Base-by-base conservation (phyloP, 768 basidiomycete genomes). In the Tricholoma furcatifolium region DNA sequence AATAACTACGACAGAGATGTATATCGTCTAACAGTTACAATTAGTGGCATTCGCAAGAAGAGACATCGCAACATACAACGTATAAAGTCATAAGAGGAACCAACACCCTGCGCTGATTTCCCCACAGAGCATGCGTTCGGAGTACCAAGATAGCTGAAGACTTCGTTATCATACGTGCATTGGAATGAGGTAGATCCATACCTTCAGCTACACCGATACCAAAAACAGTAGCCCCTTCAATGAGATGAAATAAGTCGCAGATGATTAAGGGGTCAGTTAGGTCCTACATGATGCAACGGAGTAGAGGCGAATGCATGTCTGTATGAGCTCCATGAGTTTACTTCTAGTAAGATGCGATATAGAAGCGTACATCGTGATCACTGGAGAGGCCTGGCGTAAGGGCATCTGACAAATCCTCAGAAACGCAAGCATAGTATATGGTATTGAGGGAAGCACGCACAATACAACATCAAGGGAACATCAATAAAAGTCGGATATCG, bases 401-500 rank as follows among this genome's bases (percentile, higher is more conserved):
- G 1, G 50, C 43, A 18, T 59, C 54, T 55, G 34, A 10, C n/a
- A 4, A 24, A 12, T 7, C 30, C 9, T n/a, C 8, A 39, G n/a
- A n/a, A 35, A 15, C 27, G n/a, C 8, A 8, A 43, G 9, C 9
- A 27, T 30, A 9, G 5, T 10, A 2, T 2, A n/a, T 5, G 18
- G 38, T 14, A 27, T 1, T 30, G 6, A 10, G 20, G 4, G 41
- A n/a, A 40, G 21, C 10, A 38, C 63, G 14, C 38, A 65, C 65
- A 62, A 48, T 54, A 58, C 14, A 64, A 14, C 20, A 57, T 43
- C 5, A 60, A 9, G 24, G 59, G 50, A 6, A 60, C 54, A 51
- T 68, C 66, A n/a, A 65, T 35, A 35, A 68, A 63, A 2, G 62
- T 54, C 8, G 57, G 53, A 51, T 68, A 68, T 46, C 64, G 60